phyloP scores from a whole-genome alignment of 805 yeast species.

The Candida xyloterini region DNA sequence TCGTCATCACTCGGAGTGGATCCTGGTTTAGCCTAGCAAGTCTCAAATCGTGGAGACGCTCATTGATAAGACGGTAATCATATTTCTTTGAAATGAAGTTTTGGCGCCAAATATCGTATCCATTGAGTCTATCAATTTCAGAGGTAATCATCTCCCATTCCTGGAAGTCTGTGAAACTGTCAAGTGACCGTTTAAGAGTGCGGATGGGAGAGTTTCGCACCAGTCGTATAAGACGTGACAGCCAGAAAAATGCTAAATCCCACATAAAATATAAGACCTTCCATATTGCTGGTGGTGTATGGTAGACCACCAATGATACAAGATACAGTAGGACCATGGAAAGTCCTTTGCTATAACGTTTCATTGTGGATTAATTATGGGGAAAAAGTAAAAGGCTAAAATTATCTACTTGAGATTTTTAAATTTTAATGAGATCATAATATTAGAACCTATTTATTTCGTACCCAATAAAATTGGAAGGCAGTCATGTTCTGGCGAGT shows the following conservation, averaged over 20 bases:
- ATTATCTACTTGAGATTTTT: too few species aligned
- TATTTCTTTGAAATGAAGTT: slow-evolving; percentile 78
- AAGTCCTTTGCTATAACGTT: slow-evolving; percentile 15
- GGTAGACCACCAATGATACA: slow-evolving; percentile 17
- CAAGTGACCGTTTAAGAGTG: slow-evolving; percentile 23
- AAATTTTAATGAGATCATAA: too few species aligned
- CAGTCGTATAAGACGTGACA: slow-evolving; percentile 27
- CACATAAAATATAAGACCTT: slow-evolving; percentile 33
- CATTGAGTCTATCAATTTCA: slow-evolving; percentile 48
- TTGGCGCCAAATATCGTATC: slow-evolving; percentile 69
- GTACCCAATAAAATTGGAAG: background rate
- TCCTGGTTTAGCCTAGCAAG: slow-evolving; percentile 62
- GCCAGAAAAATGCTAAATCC: slow-evolving; percentile 49
- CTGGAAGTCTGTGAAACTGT: slow-evolving; percentile 52
- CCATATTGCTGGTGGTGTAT: slow-evolving; percentile 29
- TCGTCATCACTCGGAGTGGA: slow-evolving; percentile 54
- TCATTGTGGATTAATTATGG: slow-evolving; percentile 2
- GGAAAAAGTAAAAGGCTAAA: background rate
- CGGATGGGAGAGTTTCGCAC: slow-evolving; percentile 21
- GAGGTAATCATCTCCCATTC: slow-evolving; percentile 66
- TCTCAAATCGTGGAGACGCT: slow-evolving; percentile 59
- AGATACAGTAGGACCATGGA: slow-evolving; percentile 17
- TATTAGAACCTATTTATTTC: background rate
- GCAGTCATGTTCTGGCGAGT: slow-evolving; percentile 20
- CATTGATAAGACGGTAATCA: slow-evolving; percentile 79